Evolutionary conservation across 1,139 yeast species (phyloP).

Genomic region (Eremothecium gossypii): DNA sequence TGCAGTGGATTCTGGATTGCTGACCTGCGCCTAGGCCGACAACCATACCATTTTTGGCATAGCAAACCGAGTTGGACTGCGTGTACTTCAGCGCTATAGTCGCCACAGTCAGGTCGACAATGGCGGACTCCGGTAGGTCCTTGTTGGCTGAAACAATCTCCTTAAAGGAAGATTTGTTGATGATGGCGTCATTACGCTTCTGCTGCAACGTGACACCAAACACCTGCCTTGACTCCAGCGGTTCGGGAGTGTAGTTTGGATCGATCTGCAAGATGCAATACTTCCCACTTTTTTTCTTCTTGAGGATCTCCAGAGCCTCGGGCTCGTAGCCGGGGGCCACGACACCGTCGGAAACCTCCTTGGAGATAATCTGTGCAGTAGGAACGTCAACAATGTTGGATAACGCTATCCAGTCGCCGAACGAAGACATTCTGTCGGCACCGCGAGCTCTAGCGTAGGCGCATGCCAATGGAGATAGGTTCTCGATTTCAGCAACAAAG

Average conservation of each 20-base stretch:
- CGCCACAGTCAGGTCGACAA: slow-evolving; percentile 89
- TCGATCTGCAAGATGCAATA: slow-evolving; percentile 94
- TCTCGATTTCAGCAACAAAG: slow-evolving; percentile 90
- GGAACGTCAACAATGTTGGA: slow-evolving; percentile 93
- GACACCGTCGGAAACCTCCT: slow-evolving; percentile 97
- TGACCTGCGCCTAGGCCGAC: slow-evolving; percentile 99
- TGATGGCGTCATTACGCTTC: slow-evolving; percentile 95
- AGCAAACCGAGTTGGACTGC: slow-evolving; percentile 95
- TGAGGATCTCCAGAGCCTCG: slow-evolving; percentile 81
- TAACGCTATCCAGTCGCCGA: slow-evolving; percentile 96
- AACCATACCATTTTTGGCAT: slow-evolving; percentile 98
- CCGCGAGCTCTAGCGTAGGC: slow-evolving; percentile 99
- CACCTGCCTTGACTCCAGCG: slow-evolving; percentile 84
- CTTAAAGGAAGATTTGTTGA: slow-evolving; percentile 78
- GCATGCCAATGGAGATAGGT: slow-evolving; percentile 90
- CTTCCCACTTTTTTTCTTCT: slow-evolving; percentile 93
- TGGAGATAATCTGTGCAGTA: slow-evolving; percentile 93
- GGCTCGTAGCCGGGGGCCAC: slow-evolving; percentile 95
- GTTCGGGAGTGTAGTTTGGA: slow-evolving; percentile 81
- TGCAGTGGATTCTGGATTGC: slow-evolving; percentile 98
- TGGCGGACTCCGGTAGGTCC: slow-evolving; percentile 81
- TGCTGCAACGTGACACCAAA: slow-evolving; percentile 93
- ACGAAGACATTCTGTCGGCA: slow-evolving; percentile 98
- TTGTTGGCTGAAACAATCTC: slow-evolving; percentile 87
- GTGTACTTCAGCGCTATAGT: slow-evolving; percentile 95